Conservation (phyloP, 257 asterid species). For the Solanum habrochaites region DNA sequence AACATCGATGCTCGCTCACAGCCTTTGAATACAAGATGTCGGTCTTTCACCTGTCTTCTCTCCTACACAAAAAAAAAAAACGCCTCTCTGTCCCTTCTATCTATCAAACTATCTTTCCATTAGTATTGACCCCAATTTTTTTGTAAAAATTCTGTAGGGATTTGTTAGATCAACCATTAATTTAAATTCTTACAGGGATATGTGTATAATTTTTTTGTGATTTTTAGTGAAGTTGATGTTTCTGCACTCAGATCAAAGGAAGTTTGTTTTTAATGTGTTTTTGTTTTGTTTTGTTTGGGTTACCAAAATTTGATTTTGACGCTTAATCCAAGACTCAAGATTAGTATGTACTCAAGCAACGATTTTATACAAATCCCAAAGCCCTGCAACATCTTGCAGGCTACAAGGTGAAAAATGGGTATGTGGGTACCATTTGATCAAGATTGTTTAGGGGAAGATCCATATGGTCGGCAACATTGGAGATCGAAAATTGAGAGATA, state of each 20-base stretch:
- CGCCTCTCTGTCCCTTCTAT: not conserved
- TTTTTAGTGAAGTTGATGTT: not conserved
- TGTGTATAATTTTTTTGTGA: not conserved
- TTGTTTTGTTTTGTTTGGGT: not conserved
- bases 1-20: not conserved
- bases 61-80: not conserved
- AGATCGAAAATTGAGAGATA: slow-evolving; percentile 27
- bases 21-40: not conserved
- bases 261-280: not conserved
- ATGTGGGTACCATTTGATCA: slow-evolving; percentile 28
- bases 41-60: not conserved
- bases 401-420: slow-evolving; percentile 55
- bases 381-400: slow-evolving; percentile 59
- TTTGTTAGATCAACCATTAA: not conserved
- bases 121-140: not conserved
- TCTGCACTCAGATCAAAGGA: not conserved
- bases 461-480: slow-evolving; percentile 45
- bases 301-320: not conserved
- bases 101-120: not conserved
- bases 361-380: slow-evolving; percentile 28
- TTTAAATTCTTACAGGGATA: not conserved
- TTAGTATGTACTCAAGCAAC: slow-evolving; percentile 37
- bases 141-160: not conserved
- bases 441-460: slow-evolving; percentile 31
- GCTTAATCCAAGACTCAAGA: not conserved